These are phyloP conservation scores for Pseudozyma pruni DNA, from an alignment of 1,284 basidiomycete genomes.

Conservation along the genomic window DNA sequence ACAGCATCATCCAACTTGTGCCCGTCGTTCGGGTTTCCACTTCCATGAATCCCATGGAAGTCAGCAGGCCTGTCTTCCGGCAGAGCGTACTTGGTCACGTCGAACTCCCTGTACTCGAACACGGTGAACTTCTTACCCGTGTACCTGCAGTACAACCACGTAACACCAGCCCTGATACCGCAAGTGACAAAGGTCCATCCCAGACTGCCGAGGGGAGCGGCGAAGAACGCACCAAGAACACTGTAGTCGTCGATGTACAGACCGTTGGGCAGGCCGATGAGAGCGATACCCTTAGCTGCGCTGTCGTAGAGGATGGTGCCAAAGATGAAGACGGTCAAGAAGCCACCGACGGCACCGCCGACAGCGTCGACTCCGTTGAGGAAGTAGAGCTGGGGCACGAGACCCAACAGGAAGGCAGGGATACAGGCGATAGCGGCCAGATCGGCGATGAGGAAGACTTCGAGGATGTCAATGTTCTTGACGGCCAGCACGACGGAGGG, in stretches of 20 bases:
- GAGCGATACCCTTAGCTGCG: slow-evolving; percentile 51
- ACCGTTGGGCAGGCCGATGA: slow-evolving; percentile 63
- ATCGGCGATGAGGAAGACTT: slow-evolving; percentile 68
- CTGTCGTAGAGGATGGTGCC: slow-evolving; percentile 64
- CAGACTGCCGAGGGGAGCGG: slow-evolving; percentile 62
- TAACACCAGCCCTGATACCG: slow-evolving; percentile 36
- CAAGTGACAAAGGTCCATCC: slow-evolving; percentile 61
- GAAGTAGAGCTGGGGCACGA: slow-evolving; percentile 60
- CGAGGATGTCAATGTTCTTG: slow-evolving; percentile 65
- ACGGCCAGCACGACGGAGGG: slow-evolving; percentile 64
- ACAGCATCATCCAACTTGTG: slow-evolving; percentile 32
- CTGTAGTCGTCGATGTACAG: slow-evolving; percentile 64
- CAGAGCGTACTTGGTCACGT: slow-evolving; percentile 49
- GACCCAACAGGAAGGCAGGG: slow-evolving; percentile 62
- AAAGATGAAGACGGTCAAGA: slow-evolving; percentile 67
- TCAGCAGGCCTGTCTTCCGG: slow-evolving; percentile 57
- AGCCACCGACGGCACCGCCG: slow-evolving; percentile 66
- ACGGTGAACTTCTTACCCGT: slow-evolving; percentile 47
- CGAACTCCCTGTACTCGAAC: slow-evolving; percentile 49
- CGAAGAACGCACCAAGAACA: slow-evolving; percentile 66
- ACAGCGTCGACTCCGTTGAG: slow-evolving; percentile 65
- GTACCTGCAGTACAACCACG: slow-evolving; percentile 40
- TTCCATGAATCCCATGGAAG: slow-evolving; percentile 45
- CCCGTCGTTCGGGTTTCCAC: slow-evolving; percentile 57
- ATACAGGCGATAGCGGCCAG: slow-evolving; percentile 64